phyloP scores from a whole-genome alignment of 148 eudicot species.

The Camellia sinensis region DNA sequence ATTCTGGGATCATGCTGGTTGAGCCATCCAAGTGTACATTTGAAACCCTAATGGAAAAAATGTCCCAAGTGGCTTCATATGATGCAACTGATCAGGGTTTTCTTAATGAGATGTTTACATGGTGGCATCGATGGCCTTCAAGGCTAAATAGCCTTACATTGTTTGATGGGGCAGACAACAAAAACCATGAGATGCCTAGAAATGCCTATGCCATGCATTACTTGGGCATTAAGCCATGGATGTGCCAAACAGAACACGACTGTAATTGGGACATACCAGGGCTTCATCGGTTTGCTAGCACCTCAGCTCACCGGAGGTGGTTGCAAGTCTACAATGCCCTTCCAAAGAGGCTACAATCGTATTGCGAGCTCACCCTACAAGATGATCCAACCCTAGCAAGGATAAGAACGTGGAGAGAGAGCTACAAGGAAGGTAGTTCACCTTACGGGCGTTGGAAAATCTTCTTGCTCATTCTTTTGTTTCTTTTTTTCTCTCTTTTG shows the following conservation, averaged over 20 bases:
- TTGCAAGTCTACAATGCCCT: slow-evolving; percentile 50
- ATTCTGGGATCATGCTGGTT: slow-evolving; percentile 63
- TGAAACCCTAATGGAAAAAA: slow-evolving; percentile 38
- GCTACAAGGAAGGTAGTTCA: not conserved
- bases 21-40: slow-evolving; percentile 70
- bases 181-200: slow-evolving; percentile 22
- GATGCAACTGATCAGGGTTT: slow-evolving; percentile 79
- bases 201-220: slow-evolving; percentile 50
- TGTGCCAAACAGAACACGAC: slow-evolving; percentile 54
- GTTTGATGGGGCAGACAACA: slow-evolving; percentile 14
- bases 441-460: not conserved
- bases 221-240: slow-evolving; percentile 75
- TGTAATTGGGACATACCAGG: slow-evolving; percentile 60
- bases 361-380: slow-evolving; percentile 36
- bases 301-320: slow-evolving; percentile 49
- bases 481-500: not conserved
- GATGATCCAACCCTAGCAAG: not conserved
- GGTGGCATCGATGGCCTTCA: slow-evolving; percentile 63
- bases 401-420: slow-evolving; percentile 14
- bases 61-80: slow-evolving; percentile 34
- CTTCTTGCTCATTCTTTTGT: not conserved
- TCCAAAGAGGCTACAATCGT: slow-evolving; percentile 34
- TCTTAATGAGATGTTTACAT: slow-evolving; percentile 55
- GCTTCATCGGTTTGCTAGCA: slow-evolving; percentile 38
- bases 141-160: slow-evolving; percentile 42